phyloP scores from a whole-genome alignment of 192 early-diverging fungal genomes.

The Coemansia aciculifera region DNA sequence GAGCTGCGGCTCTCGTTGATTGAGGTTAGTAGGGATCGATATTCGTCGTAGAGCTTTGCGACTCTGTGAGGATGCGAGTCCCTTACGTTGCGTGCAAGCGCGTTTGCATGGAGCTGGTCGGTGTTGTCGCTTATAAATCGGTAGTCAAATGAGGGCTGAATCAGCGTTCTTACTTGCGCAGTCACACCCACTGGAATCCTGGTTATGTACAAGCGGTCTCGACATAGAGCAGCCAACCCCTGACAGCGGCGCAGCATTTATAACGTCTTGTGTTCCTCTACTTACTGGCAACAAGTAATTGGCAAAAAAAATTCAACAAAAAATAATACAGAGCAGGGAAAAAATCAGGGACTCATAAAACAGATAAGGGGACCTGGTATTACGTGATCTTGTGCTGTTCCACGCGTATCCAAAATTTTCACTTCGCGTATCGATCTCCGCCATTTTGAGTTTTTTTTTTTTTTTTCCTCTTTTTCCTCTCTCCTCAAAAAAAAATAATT shows the following conservation, averaged over 20 bases:
- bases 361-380: too few species aligned
- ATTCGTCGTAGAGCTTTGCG: conserved; percentile 55
- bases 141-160: conserved; percentile 60
- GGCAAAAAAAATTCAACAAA: background rate
- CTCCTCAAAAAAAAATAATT: background rate
- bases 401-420: background rate
- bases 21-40: conserved; percentile 22
- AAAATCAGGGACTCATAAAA: too few species aligned
- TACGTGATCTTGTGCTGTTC: too few species aligned
- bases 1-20: conserved; percentile 40
- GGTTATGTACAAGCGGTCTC: background rate
- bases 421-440: conserved; percentile 1
- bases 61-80: conserved; percentile 54
- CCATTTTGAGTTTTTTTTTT: background rate
- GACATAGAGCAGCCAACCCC: background rate
- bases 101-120: conserved; percentile 48
- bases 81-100: conserved; percentile 57
- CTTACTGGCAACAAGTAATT: background rate
- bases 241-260: background rate
- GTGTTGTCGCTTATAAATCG: conserved; percentile 59
- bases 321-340: too few species aligned
- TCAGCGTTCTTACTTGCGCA: conserved; percentile 18
- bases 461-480: background rate
- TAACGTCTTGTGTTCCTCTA: background rate
- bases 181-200: background rate